A percentile compares a stretch with the other conserved stretches of the same genome.
Evolutionary conservation across 176 grass and related monocot species (phyloP).

Genomic region (Carex cristatella): DNA sequence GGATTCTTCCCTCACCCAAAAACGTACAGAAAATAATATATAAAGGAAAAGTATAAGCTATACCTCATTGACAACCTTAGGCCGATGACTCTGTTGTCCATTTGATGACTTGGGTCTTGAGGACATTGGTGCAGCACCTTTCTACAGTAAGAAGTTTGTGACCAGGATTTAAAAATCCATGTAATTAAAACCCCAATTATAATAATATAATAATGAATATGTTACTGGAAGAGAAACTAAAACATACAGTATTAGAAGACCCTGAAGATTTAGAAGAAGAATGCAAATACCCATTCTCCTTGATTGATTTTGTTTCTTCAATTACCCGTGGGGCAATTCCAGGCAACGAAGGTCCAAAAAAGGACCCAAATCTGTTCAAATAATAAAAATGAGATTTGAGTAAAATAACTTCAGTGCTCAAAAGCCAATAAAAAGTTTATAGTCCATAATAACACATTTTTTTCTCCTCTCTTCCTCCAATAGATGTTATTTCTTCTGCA

Average conservation of each 20-base stretch:
- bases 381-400: background rate
- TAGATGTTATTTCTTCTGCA: background rate
- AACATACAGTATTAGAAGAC: constrained; percentile 19
- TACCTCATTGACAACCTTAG: constrained; percentile 51
- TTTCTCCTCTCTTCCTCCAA: background rate
- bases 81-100: constrained; percentile 32
- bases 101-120: constrained; percentile 9
- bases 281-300: constrained; percentile 31
- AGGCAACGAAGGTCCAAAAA: constrained; percentile 70
- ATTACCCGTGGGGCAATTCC: constrained; percentile 62
- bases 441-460: background rate
- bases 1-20: background rate
- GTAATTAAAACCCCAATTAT: background rate
- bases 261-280: constrained; percentile 23
- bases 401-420: background rate
- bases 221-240: background rate
- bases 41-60: constrained; percentile 7
- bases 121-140: constrained; percentile 23
- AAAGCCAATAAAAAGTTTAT: background rate
- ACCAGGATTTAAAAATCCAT: background rate
- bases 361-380: constrained; percentile 55
- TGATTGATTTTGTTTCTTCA: constrained; percentile 56
- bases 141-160: constrained; percentile 32
- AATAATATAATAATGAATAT: constrained; percentile 15
- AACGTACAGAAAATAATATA: background rate